A percentile compares a stretch with the other conserved stretches of the same genome.
Evolutionary conservation across 2,329 filamentous ascomycete genomes (phyloP).

Genomic region (Aspergillus sp.): DNA sequence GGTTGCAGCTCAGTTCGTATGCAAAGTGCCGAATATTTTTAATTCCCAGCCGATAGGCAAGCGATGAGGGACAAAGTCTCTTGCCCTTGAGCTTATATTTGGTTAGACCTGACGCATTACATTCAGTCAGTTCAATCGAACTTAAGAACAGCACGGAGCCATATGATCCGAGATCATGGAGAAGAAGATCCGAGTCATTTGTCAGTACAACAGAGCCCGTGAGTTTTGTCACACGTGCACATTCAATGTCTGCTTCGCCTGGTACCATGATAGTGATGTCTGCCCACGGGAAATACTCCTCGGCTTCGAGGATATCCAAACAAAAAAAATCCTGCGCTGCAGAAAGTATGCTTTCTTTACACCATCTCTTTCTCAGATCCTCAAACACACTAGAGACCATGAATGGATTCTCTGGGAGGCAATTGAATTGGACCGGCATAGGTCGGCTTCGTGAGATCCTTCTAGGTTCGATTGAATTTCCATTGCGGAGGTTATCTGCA

Average conservation of each 20-base stretch:
- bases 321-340: conserved; percentile 10
- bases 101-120: conserved; percentile 7
- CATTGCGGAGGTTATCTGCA: conserved; percentile 4
- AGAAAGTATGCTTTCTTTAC: conserved; percentile 15
- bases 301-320: conserved; percentile 19
- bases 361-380: conserved; percentile 48
- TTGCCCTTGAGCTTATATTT: conserved; percentile 21
- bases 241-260: conserved; percentile 78
- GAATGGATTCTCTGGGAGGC: conserved; percentile 54
- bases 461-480: conserved; percentile 8
- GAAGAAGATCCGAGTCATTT: conserved; percentile 77
- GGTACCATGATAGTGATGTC: conserved; percentile 54
- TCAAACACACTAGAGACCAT: conserved; percentile 72
- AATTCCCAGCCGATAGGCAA: conserved; percentile 28
- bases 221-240: conserved; percentile 55
- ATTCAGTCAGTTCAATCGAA: conserved; percentile 45
- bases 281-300: conserved; percentile 24
- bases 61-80: conserved; percentile 30
- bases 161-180: conserved; percentile 57
- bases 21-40: conserved; percentile 28
- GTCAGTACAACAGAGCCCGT: conserved; percentile 59
- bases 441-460: conserved; percentile 21
- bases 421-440: conserved; percentile 19
- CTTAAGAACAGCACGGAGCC: conserved; percentile 62
- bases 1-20: conserved; percentile 31